Evolutionary conservation across 73 alveolate species (phyloP), one percentile per base, ranked within the genome.

Genomic region (Halteria grandinella): DNA sequence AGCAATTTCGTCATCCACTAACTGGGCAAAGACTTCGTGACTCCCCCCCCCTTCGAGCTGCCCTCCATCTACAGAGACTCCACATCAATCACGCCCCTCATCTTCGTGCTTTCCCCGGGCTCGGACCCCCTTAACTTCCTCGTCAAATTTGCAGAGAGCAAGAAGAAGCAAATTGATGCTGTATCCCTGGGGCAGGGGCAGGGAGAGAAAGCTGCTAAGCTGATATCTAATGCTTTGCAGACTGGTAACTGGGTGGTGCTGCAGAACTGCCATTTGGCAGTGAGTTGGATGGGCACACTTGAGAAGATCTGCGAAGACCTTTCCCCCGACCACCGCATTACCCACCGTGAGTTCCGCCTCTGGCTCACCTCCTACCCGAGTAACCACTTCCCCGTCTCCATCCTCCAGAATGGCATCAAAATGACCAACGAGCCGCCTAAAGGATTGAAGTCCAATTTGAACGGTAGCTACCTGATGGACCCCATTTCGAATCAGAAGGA

Each of bases 401-500:
- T 98, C 14, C 90, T 98, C 60, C 98, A 98, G 88, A 97, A 97
- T 73, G 99, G 99, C 14, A 94, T 98, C 27, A 98, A 98, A 94
- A 98, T 98, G 98, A 98, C 99, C 20, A 97, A 96, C 66, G 99
- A 98, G 75, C 99, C 99, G 0, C 99, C 99, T 18, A 98, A 96
- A 76, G 99, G 99, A 10, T 75, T 97, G 27, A 87, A 96, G 37
- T 92, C 98, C 64, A 97, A 97, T 86, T 83, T 98, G 55, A 71
- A 85, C 34, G 98, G 99, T 69, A 90, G 98, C 36, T 97, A 91
- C 89, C 72, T 62, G 69, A 96, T 89, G 36, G 99, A 98, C 69
- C 99, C 99, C 43, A 97, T 97, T 53, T 86, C 97, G 32, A 97
- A 95, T 66, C 89, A 89, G 10, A 87, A 80, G 49, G 66, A 92